Evolutionary conservation across 2,329 filamentous ascomycete genomes (phyloP).

Genomic region (Xylaria hypoxylon): DNA sequence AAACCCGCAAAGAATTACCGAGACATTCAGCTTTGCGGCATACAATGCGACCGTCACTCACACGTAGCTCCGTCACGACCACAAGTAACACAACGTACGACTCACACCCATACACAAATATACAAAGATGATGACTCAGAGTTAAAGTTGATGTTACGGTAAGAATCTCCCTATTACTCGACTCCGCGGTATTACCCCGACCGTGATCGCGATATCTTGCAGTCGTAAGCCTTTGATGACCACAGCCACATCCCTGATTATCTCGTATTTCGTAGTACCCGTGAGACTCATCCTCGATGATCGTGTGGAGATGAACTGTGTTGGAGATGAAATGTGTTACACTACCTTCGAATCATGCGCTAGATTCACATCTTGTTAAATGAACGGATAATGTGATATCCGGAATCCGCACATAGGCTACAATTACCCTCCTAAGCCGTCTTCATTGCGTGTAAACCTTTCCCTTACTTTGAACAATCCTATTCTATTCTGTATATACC

Average conservation of each 20-base stretch:
- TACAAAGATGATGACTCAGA: conserved; percentile 20
- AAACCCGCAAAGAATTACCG: neutral
- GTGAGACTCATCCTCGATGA: neutral
- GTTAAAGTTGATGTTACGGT: neutral
- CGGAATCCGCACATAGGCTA: conserved; percentile 9
- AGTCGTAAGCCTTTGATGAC: conserved; percentile 5
- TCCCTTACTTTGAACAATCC: neutral
- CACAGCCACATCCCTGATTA: neutral
- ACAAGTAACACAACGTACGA: neutral
- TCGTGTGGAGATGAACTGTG: conserved; percentile 5
- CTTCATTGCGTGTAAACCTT: neutral
- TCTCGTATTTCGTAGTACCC: neutral
- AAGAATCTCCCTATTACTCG: neutral
- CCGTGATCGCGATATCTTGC: conserved; percentile 5
- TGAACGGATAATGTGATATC: conserved; percentile 3
- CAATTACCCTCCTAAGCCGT: conserved; percentile 18
- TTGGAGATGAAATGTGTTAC: conserved; percentile 14
- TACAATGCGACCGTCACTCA: neutral
- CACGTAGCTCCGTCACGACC: neutral
- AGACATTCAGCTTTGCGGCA: neutral
- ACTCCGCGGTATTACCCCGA: neutral
- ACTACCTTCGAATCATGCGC: conserved; percentile 11
- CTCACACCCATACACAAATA: neutral
- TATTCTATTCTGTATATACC: neutral
- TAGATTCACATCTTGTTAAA: neutral